Base-by-base conservation (phyloP, 352 stramenopile species). In the Pythium guiyangense region DNA sequence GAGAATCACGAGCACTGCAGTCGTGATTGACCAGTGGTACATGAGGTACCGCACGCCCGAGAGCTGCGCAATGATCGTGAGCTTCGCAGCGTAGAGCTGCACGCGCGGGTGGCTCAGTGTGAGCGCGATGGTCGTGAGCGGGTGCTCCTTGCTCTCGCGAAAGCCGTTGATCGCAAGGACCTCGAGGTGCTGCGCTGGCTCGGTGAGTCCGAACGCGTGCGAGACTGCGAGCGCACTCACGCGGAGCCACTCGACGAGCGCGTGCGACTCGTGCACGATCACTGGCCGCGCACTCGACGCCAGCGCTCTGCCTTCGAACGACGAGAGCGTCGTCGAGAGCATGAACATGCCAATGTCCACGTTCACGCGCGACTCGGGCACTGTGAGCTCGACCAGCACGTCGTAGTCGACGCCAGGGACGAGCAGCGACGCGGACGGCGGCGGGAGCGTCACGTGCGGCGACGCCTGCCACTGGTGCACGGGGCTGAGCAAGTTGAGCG, bases 11-110 rank as follows among this genome's bases (percentile, higher is more conserved):
- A 90, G 39, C 57, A 86, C 60, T 9, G 83, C 81, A 0, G 83
- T 92, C 29, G 81, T 64, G 27, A 90, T 54, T 29, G 79, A 75
- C 83, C 84, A 94, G 73, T 94, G 80, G 66, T 94, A 94, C n/a
- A n/a, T n/a, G 55, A 92, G 67, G 48, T 91, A 94, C 20, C 79
- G 81, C 47, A 94, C 67, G 8, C 84, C 84, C 46, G 79, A 80
- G 47, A 94, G 70, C 66, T 94, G 84, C 26, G 84, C 81, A 55
- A 94, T 87, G 54, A 94, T 77, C 57, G 77, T 92, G 39, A 94
- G 74, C 60, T 86, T 85, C 26, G 77, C 81, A 26, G 62, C 65
- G 61, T 88, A 90, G 8, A 92, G 69, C 52, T 94, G 84, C 54
- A 94, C 43, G 54, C 67, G 65, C 2, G 84, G 81, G 20, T 86